phyloP scores from a whole-genome alignment of 2,329 filamentous ascomycete genomes.

The Ophiostoma tasmaniense region DNA sequence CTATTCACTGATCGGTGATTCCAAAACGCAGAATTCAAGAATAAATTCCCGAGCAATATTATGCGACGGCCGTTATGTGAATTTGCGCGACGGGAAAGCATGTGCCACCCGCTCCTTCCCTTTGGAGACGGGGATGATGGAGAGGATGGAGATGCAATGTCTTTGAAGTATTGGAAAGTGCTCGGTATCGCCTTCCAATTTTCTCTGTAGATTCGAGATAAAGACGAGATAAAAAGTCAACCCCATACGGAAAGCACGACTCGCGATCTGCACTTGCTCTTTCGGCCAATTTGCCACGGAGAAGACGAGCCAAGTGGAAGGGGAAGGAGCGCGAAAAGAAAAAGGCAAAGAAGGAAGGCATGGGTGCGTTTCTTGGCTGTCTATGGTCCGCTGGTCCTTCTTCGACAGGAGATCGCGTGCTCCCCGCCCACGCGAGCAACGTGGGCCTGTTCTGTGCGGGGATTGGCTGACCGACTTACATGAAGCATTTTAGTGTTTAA shows the following conservation, averaged over 20 bases:
- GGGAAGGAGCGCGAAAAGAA: background rate
- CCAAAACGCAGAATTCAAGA: background rate
- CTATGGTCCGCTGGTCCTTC: constrained; percentile 7
- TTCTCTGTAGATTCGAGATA: background rate
- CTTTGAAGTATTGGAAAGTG: background rate
- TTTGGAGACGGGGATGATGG: background rate
- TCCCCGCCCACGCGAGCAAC: constrained; percentile 17
- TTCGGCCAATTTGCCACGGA: background rate
- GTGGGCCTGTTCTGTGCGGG: constrained; percentile 16
- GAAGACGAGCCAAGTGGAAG: background rate
- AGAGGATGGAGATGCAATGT: background rate
- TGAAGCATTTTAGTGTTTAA: background rate
- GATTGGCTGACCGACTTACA: constrained; percentile 20
- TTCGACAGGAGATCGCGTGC: constrained; percentile 21
- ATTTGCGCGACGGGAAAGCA: background rate
- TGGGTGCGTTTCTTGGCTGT: background rate
- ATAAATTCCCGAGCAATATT: background rate
- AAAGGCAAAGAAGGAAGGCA: background rate
- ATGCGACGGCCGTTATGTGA: background rate
- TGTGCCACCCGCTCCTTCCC: background rate
- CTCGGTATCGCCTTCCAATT: background rate
- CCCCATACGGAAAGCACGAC: background rate
- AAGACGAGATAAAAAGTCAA: background rate
- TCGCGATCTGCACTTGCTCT: background rate
- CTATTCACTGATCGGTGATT: background rate